These are phyloP conservation scores for Erysimum cheiranthoides DNA, from an alignment of 345 rosid genomes.

Conservation along the genomic window DNA sequence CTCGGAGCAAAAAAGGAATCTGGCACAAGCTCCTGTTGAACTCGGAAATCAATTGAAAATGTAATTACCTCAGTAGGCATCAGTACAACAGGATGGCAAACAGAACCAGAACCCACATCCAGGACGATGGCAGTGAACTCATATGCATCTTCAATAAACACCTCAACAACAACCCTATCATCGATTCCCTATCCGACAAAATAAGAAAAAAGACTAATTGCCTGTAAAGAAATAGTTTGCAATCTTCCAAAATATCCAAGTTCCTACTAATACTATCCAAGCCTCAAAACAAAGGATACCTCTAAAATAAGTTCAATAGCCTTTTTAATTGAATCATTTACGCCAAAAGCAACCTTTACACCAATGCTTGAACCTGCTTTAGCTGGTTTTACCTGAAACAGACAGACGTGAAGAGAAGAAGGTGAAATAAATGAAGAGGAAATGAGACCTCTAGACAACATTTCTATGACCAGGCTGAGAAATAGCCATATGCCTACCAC, in stretches of 20 bases:
- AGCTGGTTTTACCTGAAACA: slow-evolving; percentile 83
- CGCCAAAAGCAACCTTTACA: slow-evolving; percentile 90
- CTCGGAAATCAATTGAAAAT: slow-evolving; percentile 25
- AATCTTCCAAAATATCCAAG: slow-evolving; percentile 12
- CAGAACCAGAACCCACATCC: slow-evolving; percentile 83
- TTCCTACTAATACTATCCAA: neutral
- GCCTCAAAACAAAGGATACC: slow-evolving; percentile 53
- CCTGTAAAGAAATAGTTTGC: slow-evolving; percentile 21
- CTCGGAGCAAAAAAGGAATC: neutral
- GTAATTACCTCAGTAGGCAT: slow-evolving; percentile 86
- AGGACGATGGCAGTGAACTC: slow-evolving; percentile 94
- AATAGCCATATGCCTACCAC: slow-evolving; percentile 64
- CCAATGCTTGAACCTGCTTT: slow-evolving; percentile 97
- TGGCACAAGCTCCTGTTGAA: slow-evolving; percentile 17
- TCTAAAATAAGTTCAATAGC: slow-evolving; percentile 68
- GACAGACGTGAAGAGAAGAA: slow-evolving; percentile 26
- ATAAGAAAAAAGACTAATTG: slow-evolving; percentile 23
- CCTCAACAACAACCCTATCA: slow-evolving; percentile 72
- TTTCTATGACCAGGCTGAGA: slow-evolving; percentile 12
- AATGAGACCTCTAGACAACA: slow-evolving; percentile 31
- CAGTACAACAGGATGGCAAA: slow-evolving; percentile 75
- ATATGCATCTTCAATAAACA: slow-evolving; percentile 83
- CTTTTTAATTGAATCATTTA: slow-evolving; percentile 73
- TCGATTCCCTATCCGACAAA: slow-evolving; percentile 72
- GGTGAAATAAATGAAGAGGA: slow-evolving; percentile 17